Percentiles rank a stretch among this genome's conserved stretches.
Evolutionary conservation across 805 yeast genomes (phyloP).

Genomic region (Ogataea henricii): DNA sequence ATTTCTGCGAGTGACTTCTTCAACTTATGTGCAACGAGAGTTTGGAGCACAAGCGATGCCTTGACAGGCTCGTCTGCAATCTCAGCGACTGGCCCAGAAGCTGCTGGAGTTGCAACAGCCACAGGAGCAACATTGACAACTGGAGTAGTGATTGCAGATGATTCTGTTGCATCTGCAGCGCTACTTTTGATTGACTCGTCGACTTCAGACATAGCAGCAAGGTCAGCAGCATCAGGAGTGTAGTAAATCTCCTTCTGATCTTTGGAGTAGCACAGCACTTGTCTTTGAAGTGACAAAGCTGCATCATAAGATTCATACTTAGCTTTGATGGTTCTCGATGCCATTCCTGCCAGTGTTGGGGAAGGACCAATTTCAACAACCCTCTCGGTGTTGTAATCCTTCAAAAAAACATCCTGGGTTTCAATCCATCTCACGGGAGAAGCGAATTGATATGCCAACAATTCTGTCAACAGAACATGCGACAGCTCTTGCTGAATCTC

Average conservation of each 20-base stretch:
- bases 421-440: conserved; percentile 99
- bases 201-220: conserved; percentile 39
- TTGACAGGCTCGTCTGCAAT: conserved; percentile 88
- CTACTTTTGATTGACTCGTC: conserved; percentile 27
- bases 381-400: conserved; percentile 93
- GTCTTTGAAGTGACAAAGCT: conserved; percentile 90
- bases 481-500: conserved; percentile 98
- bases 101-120: conserved; percentile 62
- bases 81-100: conserved; percentile 80
- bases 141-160: conserved; percentile 58
- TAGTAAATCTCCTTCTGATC: conserved; percentile 96
- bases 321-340: conserved; percentile 90
- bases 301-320: conserved; percentile 98
- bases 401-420: conserved; percentile 96
- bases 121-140: conserved; percentile 29
- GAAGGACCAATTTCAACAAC: conserved; percentile 99
- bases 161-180: conserved; percentile 36
- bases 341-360: conserved; percentile 98
- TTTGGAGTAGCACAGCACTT: conserved; percentile 92
- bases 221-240: conserved; percentile 75
- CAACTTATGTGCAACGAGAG: conserved; percentile 91
- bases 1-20: conserved; percentile 86
- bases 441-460: conserved; percentile 97
- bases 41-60: conserved; percentile 80
- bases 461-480: conserved; percentile 90